Conservation (phyloP, 2,329 filamentous ascomycete genomes). For the Trichoderma harzianum region DNA sequence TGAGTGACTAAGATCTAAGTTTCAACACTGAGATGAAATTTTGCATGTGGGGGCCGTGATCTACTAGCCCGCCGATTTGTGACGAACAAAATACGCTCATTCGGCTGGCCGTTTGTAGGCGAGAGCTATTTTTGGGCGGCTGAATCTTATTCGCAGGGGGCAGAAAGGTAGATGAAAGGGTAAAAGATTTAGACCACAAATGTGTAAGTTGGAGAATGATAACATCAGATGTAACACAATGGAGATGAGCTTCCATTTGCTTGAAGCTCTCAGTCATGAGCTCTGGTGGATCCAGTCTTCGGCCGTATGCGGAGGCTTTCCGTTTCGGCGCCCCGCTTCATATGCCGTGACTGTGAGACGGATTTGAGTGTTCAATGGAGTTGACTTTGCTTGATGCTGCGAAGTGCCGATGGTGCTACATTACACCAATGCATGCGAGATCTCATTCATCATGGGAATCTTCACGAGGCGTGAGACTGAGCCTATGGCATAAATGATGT, state of each 20-base stretch:
- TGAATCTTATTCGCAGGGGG: neutral
- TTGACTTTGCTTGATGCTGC: no score
- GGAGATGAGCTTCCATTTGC: neutral
- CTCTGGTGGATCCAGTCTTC: neutral
- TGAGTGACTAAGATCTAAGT: slow-evolving; percentile 11
- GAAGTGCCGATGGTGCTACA: neutral
- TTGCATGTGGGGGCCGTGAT: neutral
- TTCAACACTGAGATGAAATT: neutral
- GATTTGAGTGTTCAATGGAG: neutral
- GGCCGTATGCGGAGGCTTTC: neutral
- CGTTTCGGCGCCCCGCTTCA: neutral
- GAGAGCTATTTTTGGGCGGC: neutral
- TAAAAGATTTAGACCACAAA: neutral
- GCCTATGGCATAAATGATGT: neutral
- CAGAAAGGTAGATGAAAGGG: neutral
- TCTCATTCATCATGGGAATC: neutral
- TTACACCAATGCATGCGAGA: neutral
- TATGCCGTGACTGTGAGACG: neutral
- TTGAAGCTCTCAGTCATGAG: neutral
- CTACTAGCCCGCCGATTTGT: slow-evolving; percentile 1
- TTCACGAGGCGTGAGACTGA: neutral
- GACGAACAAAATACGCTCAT: neutral
- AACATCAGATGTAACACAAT: neutral
- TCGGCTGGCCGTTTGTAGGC: neutral
- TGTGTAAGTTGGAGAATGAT: neutral